These are phyloP conservation scores for Blastocystis sp. DNA, from an alignment of 352 stramenopile genomes.

Conservation along the genomic window DNA sequence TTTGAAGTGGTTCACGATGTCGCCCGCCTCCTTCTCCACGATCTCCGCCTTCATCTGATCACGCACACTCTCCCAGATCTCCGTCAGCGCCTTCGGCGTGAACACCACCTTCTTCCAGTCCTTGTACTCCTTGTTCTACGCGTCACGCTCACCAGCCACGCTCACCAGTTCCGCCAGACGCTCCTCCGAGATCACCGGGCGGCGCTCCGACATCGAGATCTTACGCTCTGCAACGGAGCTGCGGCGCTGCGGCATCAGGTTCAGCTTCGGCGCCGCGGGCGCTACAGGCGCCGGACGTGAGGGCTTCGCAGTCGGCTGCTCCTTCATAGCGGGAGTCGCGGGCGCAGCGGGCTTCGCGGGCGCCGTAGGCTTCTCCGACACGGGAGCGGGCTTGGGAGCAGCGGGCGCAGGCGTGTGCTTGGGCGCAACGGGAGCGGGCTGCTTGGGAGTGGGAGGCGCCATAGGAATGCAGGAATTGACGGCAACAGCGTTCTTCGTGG, in stretches of 20 bases:
- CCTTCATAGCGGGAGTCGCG: neutral
- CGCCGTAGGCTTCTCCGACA: too few species aligned
- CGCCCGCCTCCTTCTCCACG: neutral
- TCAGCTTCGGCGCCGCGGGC: neutral
- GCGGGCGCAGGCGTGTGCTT: neutral
- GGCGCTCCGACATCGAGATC: neutral
- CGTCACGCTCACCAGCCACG: neutral
- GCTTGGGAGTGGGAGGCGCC: neutral
- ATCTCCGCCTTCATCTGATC: neutral
- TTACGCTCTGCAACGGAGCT: neutral
- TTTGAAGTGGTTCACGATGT: neutral
- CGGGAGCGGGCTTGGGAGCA: neutral
- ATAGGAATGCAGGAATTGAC: too few species aligned
- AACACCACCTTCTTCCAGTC: constrained; percentile 3
- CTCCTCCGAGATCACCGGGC: neutral
- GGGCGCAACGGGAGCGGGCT: neutral
- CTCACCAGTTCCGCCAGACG: neutral
- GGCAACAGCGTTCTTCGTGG: too few species aligned
- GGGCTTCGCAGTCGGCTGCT: neutral
- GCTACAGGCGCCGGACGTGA: neutral
- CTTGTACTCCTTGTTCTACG: neutral
- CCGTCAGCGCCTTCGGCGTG: neutral
- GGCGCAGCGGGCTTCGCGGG: neutral
- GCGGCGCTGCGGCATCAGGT: neutral
- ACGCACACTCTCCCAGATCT: neutral